A percentile compares a stretch with the other conserved stretches of the same genome.
These are phyloP conservation scores for Phyllosticta capitalensis DNA, from an alignment of 2,329 filamentous ascomycete genomes.

Conservation along the genomic window DNA sequence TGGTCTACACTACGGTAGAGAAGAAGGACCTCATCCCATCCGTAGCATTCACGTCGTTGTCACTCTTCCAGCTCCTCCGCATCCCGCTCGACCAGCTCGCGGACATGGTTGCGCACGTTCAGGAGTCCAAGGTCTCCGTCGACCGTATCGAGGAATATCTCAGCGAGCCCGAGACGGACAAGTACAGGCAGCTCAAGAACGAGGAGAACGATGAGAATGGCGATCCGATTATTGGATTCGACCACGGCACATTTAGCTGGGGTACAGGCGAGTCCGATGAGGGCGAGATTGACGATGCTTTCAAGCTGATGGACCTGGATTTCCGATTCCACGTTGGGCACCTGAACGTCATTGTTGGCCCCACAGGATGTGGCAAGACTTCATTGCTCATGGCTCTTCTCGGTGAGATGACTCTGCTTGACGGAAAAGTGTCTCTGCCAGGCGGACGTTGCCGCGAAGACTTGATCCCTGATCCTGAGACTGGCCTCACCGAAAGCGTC, in stretches of 20 bases:
- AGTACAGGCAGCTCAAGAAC: conserved; percentile 73
- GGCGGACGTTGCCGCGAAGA: conserved; percentile 81
- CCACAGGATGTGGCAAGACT: conserved; percentile 91
- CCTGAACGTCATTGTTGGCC: conserved; percentile 85
- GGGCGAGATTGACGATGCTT: conserved; percentile 54
- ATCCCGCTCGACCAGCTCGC: conserved; percentile 92
- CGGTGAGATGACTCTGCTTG: conserved; percentile 85
- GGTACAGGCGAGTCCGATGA: conserved; percentile 46
- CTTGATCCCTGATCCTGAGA: conserved; percentile 68
- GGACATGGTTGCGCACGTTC: conserved; percentile 97
- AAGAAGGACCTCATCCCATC: conserved; percentile 84
- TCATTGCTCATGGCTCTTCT: conserved; percentile 92
- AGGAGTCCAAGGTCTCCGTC: conserved; percentile 93
- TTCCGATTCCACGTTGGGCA: conserved; percentile 75
- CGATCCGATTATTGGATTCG: conserved; percentile 71
- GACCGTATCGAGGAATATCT: conserved; percentile 94
- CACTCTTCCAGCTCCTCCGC: conserved; percentile 86
- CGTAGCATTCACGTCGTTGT: conserved; percentile 90
- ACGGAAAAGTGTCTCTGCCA: conserved; percentile 74
- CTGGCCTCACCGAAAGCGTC: conserved; percentile 79
- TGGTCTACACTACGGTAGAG: conserved; percentile 85
- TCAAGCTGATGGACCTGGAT: conserved; percentile 72
- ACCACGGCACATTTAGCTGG: conserved; percentile 81
- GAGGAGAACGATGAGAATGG: conserved; percentile 60
- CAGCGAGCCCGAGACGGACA: conserved; percentile 88